Evolutionary conservation across 345 rosid species (phyloP), one percentile per base, ranked within the genome.

Genomic region (Mangifera indica): DNA sequence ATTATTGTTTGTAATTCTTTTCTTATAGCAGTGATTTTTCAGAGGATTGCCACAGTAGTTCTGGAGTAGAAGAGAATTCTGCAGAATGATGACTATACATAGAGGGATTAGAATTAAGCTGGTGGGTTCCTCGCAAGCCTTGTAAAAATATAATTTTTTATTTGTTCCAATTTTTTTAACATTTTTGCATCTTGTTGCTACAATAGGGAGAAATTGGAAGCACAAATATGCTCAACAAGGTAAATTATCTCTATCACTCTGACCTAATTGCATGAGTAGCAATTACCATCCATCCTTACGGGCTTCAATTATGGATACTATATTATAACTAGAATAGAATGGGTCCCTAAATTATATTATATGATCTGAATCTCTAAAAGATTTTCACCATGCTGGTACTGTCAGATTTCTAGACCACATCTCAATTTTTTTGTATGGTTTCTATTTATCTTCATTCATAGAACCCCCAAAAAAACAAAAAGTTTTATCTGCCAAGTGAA

Each of bases 1-100:
- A 80, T 81, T 78, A 67, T 74, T 63, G 66, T 34, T 66, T 75
- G 76, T 69, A 68, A 26, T 76, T 77, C 72, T 67, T n/a, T 60
- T 29, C 52, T 42, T 34, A 2, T 65, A 59, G 75, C 18, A 24
- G 60, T 65, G 45, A 69, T 76, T 80, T 79, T 70, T 63, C 25
- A 2, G 40, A 63, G 77, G 76, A 53, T 52, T 29, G 65, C 76
- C 78, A 53, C 73, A 53, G 12, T 64, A 63, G 67, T 54, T 61
- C 46, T 65, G 66, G 37, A n/a, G 66, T 61, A 69, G 52, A n/a
- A 45, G 0, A 37, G 10, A 37, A 5, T 37, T 6, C 1, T 5
- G 42, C 32, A 29, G 32, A 1, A 29, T 29, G 32, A 29, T 29
- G 32, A 29, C 32, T 29, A 29, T 3, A 29, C 32, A 29, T 1